Evolutionary conservation across 1,284 basidiomycete species (phyloP).

Genomic region (Anthracocystis walkeri): DNA sequence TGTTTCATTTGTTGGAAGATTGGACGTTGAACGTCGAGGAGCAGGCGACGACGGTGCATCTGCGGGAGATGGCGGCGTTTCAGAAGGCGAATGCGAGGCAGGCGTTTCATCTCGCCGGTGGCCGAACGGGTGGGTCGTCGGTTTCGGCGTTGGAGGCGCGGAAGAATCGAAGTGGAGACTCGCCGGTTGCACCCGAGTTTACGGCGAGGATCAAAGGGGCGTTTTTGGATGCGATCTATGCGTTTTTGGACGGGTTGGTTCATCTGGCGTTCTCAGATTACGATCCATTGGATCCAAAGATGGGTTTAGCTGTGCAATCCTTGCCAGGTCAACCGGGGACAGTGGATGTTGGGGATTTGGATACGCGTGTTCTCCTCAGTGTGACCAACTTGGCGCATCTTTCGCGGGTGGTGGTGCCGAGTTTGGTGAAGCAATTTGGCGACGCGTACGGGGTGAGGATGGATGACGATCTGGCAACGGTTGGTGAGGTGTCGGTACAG

Average conservation of each 20-base stretch:
- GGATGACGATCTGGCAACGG: constrained; percentile 81
- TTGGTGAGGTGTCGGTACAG: constrained; percentile 82
- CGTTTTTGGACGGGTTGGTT: constrained; percentile 88
- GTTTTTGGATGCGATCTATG: constrained; percentile 88
- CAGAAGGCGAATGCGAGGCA: constrained; percentile 83
- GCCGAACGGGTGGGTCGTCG: constrained; percentile 70
- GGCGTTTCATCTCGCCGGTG: constrained; percentile 86
- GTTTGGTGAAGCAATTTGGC: constrained; percentile 83
- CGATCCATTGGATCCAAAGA: constrained; percentile 57
- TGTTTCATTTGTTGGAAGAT: constrained; percentile 86
- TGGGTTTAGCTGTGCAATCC: constrained; percentile 44
- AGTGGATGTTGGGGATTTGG: constrained; percentile 71
- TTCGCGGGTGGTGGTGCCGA: constrained; percentile 78
- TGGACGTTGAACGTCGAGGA: constrained; percentile 78
- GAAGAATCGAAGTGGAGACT: constrained; percentile 19
- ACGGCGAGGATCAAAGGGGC: constrained; percentile 81
- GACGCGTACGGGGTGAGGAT: constrained; percentile 81
- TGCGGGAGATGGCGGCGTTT: constrained; percentile 82
- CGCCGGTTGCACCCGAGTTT: constrained; percentile 53
- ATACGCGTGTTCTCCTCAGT: constrained; percentile 86
- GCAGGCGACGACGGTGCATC: constrained; percentile 73
- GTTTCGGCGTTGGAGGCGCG: constrained; percentile 27
- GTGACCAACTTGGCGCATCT: constrained; percentile 89
- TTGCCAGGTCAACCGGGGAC: constrained; percentile 43
- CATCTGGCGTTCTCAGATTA: constrained; percentile 77